phyloP scores from a whole-genome alignment of 2,329 filamentous ascomycete species.

The Cladosporium austrohemisphaericum region DNA sequence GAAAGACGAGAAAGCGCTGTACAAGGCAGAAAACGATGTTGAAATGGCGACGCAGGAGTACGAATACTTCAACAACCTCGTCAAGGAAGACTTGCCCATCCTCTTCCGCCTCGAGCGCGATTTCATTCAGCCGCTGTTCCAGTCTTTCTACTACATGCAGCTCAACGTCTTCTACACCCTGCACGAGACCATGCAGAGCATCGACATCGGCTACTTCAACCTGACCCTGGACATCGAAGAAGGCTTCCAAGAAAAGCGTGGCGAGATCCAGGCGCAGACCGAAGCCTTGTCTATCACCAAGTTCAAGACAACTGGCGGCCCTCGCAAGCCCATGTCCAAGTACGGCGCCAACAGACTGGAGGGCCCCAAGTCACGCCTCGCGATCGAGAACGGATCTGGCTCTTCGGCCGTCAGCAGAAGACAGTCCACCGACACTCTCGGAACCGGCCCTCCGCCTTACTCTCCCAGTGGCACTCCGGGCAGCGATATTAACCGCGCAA shows the following conservation, averaged over 20 bases:
- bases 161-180: slow-evolving; percentile 98
- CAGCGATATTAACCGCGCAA: slow-evolving; percentile 31
- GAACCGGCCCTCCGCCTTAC: slow-evolving; percentile 29
- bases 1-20: slow-evolving; percentile 96
- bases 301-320: slow-evolving; percentile 80
- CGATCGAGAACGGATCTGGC: slow-evolving; percentile 33
- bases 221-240: slow-evolving; percentile 86
- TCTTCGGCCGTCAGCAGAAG: slow-evolving; percentile 25
- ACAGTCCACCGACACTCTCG: slow-evolving; percentile 23
- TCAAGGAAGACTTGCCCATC: slow-evolving; percentile 93
- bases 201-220: slow-evolving; percentile 97
- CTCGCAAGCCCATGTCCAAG: slow-evolving; percentile 47
- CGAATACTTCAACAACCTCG: slow-evolving; percentile 95
- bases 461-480: slow-evolving; percentile 17
- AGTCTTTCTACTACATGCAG: slow-evolving; percentile 99
- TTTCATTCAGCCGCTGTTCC: slow-evolving; percentile 95
- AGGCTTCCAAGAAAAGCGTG: slow-evolving; percentile 83
- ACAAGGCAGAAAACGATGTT: slow-evolving; percentile 88
- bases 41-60: slow-evolving; percentile 92
- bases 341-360: slow-evolving; percentile 40
- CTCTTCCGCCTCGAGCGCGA: slow-evolving; percentile 85
- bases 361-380: slow-evolving; percentile 23
- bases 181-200: slow-evolving; percentile 95
- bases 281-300: slow-evolving; percentile 82
- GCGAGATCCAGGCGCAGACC: slow-evolving; percentile 78